A percentile compares a stretch with the other conserved stretches of the same genome.
Conservation (phyloP, 495 filamentous ascomycete species). For the Aspergillus nanangensis region DNA sequence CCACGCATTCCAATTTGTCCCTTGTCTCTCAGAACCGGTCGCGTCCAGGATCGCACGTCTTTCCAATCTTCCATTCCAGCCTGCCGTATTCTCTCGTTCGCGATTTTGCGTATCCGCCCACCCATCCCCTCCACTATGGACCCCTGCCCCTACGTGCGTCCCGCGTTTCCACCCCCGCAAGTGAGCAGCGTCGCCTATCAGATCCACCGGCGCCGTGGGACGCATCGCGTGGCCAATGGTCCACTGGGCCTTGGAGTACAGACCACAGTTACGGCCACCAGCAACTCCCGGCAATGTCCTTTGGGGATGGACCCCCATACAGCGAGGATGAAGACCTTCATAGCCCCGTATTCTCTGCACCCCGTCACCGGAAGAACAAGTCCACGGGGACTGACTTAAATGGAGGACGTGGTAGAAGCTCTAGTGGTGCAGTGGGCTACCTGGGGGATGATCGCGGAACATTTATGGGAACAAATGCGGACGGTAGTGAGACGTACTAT, state of each 20-base stretch:
- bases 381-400: slow-evolving; percentile 47
- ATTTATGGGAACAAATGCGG: slow-evolving; percentile 62
- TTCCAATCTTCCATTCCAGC: slow-evolving; percentile 80
- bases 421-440: slow-evolving; percentile 29
- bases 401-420: slow-evolving; percentile 41
- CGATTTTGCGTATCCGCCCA: slow-evolving; percentile 87
- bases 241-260: slow-evolving; percentile 43
- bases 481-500: slow-evolving; percentile 76
- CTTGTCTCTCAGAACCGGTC: slow-evolving; percentile 54
- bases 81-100: slow-evolving; percentile 86
- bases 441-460: slow-evolving; percentile 54
- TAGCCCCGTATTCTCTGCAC: slow-evolving; percentile 75
- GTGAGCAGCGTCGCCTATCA: slow-evolving; percentile 73
- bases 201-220: slow-evolving; percentile 69
- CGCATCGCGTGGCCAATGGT: slow-evolving; percentile 45
- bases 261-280: slow-evolving; percentile 42
- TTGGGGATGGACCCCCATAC: slow-evolving; percentile 91
- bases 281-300: slow-evolving; percentile 80
- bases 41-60: slow-evolving; percentile 71
- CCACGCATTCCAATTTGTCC: slow-evolving; percentile 59
- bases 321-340: slow-evolving; percentile 96
- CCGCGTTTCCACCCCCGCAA: slow-evolving; percentile 77
- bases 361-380: slow-evolving; percentile 81
- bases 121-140: slow-evolving; percentile 89
- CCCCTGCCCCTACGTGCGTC: slow-evolving; percentile 74